phyloP scores from a whole-genome alignment of 2,329 filamentous ascomycete species.

The Didymella segeticola region DNA sequence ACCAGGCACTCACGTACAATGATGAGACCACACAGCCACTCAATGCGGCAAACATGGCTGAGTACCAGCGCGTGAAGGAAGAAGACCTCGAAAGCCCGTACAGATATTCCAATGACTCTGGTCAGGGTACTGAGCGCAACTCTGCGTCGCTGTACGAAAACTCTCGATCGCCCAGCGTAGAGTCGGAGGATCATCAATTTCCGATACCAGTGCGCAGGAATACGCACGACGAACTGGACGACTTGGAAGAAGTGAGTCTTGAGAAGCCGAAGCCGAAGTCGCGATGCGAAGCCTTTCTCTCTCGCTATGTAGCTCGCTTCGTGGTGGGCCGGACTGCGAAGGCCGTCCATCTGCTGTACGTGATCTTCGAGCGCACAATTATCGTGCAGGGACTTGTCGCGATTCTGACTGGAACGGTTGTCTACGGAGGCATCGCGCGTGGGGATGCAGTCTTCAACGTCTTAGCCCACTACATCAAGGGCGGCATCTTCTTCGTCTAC shows the following conservation, averaged over 20 bases:
- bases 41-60: slow-evolving; percentile 47
- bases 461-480: slow-evolving; percentile 92
- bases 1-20: slow-evolving; percentile 34
- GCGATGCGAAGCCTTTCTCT: slow-evolving; percentile 59
- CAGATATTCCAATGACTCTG: slow-evolving; percentile 54
- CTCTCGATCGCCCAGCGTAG: slow-evolving; percentile 67
- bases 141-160: slow-evolving; percentile 71
- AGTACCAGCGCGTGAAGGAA: slow-evolving; percentile 48
- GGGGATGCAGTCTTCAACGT: slow-evolving; percentile 77
- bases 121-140: slow-evolving; percentile 73
- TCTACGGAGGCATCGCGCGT: slow-evolving; percentile 83
- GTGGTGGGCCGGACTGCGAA: slow-evolving; percentile 63
- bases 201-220: slow-evolving; percentile 47
- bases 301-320: slow-evolving; percentile 61
- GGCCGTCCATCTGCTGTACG: slow-evolving; percentile 66
- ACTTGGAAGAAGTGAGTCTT: slow-evolving; percentile 56
- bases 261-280: slow-evolving; percentile 54
- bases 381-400: slow-evolving; percentile 79
- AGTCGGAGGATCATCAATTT: slow-evolving; percentile 51
- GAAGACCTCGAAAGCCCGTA: slow-evolving; percentile 31
- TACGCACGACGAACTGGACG: slow-evolving; percentile 51
- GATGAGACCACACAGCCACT: slow-evolving; percentile 34
- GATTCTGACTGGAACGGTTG: slow-evolving; percentile 73
- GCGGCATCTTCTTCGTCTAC: slow-evolving; percentile 93
- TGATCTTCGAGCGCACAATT: slow-evolving; percentile 76